These are phyloP conservation scores for Taiwanofungus camphoratus DNA, from an alignment of 1,284 basidiomycete genomes.

Conservation along the genomic window DNA sequence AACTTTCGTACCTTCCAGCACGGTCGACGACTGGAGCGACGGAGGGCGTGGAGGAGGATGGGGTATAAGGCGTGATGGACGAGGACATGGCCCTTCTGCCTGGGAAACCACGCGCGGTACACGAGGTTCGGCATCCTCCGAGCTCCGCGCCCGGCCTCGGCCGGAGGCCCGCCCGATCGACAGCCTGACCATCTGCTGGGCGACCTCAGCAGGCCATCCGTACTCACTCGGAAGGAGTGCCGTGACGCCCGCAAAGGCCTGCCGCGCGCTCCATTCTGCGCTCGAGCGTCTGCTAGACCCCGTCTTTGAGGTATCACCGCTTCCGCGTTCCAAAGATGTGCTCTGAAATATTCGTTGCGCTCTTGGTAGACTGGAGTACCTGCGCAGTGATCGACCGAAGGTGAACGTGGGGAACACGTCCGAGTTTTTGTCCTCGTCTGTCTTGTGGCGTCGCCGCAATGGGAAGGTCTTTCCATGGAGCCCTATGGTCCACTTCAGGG, in stretches of 20 bases:
- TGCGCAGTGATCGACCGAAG: conserved; percentile 16
- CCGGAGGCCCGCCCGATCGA: conserved; percentile 24
- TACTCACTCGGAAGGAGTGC: conserved; percentile 22
- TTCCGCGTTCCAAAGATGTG: conserved; percentile 1
- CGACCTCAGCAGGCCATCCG: conserved; percentile 41
- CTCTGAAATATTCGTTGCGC: conserved; percentile 20
- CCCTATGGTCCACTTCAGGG: conserved; percentile 9
- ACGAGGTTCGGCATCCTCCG: conserved; percentile 21
- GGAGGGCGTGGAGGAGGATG: conserved; percentile 8
- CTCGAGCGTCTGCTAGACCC: conserved; percentile 29
- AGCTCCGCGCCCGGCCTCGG: conserved; percentile 5
- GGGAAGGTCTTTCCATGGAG: conserved; percentile 20
- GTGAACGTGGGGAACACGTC: conserved; percentile 6
- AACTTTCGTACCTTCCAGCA: conserved; percentile 17
- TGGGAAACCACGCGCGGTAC: conserved; percentile 17
- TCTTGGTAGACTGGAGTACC: conserved; percentile 22
- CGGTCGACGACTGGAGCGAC: conserved; percentile 15
- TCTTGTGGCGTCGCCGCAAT: conserved; percentile 14
- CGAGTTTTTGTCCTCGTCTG: conserved; percentile 7
- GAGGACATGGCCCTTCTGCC: conserved; percentile 15
- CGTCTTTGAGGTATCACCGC: no score
- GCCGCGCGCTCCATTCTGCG: conserved; percentile 36
- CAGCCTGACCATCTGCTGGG: conserved; percentile 35
- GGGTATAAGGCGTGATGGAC: conserved; percentile 24
- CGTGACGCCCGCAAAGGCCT: conserved; percentile 31